These are phyloP conservation scores for Eutypa lata DNA, from an alignment of 2,329 filamentous ascomycete genomes.

Conservation along the genomic window DNA sequence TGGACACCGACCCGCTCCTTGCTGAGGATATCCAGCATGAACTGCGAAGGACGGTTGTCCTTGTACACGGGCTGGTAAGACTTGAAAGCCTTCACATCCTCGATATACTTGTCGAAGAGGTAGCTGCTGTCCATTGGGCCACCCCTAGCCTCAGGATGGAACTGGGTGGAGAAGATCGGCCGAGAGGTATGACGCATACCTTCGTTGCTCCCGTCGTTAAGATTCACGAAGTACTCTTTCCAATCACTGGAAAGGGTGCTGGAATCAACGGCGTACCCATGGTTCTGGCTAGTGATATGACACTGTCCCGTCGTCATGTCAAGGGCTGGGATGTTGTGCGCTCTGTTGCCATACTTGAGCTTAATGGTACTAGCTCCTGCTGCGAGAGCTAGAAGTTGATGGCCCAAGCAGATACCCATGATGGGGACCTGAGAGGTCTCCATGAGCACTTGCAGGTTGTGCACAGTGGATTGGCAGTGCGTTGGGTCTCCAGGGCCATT, in stretches of 20 bases:
- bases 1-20: constrained; percentile 94
- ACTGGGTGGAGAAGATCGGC: constrained; percentile 97
- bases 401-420: constrained; percentile 97
- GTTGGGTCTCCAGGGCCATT: constrained; percentile 98
- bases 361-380: constrained; percentile 88
- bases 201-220: constrained; percentile 97
- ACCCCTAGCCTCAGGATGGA: constrained; percentile 97
- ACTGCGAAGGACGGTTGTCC: constrained; percentile 82
- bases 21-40: constrained; percentile 85
- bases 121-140: constrained; percentile 94
- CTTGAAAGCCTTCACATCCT: constrained; percentile 89
- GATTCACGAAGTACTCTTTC: constrained; percentile 98
- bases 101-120: constrained; percentile 93
- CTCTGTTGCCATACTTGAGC: constrained; percentile 98
- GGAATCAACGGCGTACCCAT: constrained; percentile 92
- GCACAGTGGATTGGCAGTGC: constrained; percentile 90
- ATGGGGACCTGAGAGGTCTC: constrained; percentile 86
- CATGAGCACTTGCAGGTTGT: constrained; percentile 88
- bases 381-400: constrained; percentile 90
- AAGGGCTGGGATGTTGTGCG: constrained; percentile 95
- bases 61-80: constrained; percentile 72
- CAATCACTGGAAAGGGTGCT: constrained; percentile 79
- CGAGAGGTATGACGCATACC: constrained; percentile 94
- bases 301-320: constrained; percentile 94
- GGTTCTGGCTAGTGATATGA: constrained; percentile 98